Conservation (phyloP, 2,329 filamentous ascomycete genomes). For the Stachybotrys echinatus region DNA sequence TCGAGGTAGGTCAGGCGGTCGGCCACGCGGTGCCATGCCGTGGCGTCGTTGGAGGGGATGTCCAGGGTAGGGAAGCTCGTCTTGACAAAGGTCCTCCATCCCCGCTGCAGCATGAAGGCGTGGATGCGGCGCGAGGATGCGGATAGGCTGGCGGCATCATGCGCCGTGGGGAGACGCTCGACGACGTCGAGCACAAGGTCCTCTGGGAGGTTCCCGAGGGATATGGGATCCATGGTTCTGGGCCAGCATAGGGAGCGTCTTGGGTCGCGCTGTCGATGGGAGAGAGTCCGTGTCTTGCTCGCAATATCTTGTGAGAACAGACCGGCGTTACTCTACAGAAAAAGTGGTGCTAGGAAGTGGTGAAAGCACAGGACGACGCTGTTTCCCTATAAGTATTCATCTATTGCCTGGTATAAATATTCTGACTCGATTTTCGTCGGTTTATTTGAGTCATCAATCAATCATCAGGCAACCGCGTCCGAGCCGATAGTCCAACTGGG, state of each 20-base stretch:
- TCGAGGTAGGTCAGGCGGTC: constrained; percentile 44
- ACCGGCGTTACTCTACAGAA: too few species aligned
- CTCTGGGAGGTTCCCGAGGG: constrained; percentile 39
- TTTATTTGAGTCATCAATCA: too few species aligned
- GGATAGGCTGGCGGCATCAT: constrained; percentile 38
- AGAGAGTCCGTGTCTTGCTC: neutral
- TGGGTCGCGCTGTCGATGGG: neutral
- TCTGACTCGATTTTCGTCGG: too few species aligned
- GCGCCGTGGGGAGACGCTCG: constrained; percentile 40
- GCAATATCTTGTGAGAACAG: too few species aligned
- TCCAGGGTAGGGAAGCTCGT: constrained; percentile 36
- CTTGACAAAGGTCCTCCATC: constrained; percentile 46
- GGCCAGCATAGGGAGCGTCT: neutral
- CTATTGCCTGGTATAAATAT: too few species aligned
- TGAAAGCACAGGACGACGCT: too few species aligned
- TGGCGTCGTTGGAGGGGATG: constrained; percentile 18
- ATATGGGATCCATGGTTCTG: constrained; percentile 18
- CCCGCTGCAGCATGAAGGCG: constrained; percentile 31
- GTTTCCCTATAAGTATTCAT: too few species aligned
- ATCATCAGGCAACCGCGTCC: too few species aligned
- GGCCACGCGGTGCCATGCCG: constrained; percentile 33
- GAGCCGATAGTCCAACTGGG: too few species aligned
- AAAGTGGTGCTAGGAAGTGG: too few species aligned
- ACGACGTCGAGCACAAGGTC: constrained; percentile 46
- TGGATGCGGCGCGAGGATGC: constrained; percentile 32